Conservation (phyloP, 345 rosid species). For the Iberis pinnata region DNA sequence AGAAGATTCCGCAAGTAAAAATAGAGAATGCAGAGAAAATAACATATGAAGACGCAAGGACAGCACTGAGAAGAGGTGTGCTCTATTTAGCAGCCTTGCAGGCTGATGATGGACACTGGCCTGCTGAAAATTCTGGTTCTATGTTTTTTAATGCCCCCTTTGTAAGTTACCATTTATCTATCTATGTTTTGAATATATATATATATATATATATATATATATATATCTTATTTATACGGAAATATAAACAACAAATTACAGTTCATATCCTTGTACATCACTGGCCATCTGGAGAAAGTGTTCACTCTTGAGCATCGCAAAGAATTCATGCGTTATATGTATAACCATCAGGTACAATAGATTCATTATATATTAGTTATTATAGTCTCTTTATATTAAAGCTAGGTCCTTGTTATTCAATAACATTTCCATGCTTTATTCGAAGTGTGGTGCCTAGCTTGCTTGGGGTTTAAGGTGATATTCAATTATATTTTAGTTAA, state of each 20-base stretch:
- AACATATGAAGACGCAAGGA: neutral
- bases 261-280: conserved; percentile 3
- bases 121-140: neutral
- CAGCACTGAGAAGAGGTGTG: neutral
- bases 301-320: neutral
- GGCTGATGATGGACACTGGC: neutral
- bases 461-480: too few relatives aligned
- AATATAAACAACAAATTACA: neutral
- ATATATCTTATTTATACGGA: too few relatives aligned
- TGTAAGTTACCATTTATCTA: neutral
- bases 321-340: conserved; percentile 1
- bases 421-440: too few relatives aligned
- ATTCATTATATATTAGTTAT: too few relatives aligned
- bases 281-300: neutral
- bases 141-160: neutral
- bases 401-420: too few relatives aligned
- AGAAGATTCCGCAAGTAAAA: neutral
- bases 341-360: conserved; percentile 11
- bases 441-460: too few relatives aligned
- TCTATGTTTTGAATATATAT: too few relatives aligned
- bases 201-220: too few relatives aligned
- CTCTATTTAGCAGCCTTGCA: neutral
- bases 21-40: neutral
- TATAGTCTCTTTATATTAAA: too few relatives aligned
- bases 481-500: too few relatives aligned